A percentile compares a stretch with the other conserved stretches of the same genome.
These are phyloP conservation scores for Dalbergia oliveri DNA, from an alignment of 306 rosid species.

Conservation along the genomic window DNA sequence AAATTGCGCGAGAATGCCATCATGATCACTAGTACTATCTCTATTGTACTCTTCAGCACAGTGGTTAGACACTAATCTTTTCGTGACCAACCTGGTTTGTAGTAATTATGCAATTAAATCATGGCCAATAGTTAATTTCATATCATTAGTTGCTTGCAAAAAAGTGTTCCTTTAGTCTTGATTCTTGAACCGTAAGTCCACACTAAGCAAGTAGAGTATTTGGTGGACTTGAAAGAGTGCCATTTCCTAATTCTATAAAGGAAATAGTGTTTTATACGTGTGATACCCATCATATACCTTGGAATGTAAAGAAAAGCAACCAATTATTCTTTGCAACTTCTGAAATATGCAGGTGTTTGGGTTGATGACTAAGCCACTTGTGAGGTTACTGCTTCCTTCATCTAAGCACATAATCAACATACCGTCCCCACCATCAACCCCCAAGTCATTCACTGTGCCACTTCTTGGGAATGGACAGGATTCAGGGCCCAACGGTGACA, in stretches of 20 bases:
- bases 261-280: constrained; percentile 3
- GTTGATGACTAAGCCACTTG: constrained; percentile 89
- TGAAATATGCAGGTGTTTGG: constrained; percentile 85
- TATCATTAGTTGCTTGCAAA: background rate
- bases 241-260: too few species aligned
- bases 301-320: constrained; percentile 13
- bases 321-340: constrained; percentile 14
- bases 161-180: too few species aligned
- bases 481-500: constrained; percentile 48
- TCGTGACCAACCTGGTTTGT: background rate
- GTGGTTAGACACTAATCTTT: constrained; percentile 65
- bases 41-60: constrained; percentile 97
- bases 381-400: constrained; percentile 81
- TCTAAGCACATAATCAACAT: constrained; percentile 58
- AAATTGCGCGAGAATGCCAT: constrained; percentile 76
- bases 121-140: background rate
- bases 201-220: background rate
- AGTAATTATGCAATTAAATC: constrained; percentile 13
- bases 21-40: constrained; percentile 97
- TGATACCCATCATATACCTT: constrained; percentile 8
- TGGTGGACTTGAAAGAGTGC: too few species aligned
- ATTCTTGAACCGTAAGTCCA: background rate
- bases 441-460: constrained; percentile 72
- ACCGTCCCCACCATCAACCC: constrained; percentile 71
- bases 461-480: constrained; percentile 66